Evolutionary conservation across 768 basidiomycete genomes (phyloP), one percentile per base, ranked within the genome.

Genomic region (Russula brevipes): DNA sequence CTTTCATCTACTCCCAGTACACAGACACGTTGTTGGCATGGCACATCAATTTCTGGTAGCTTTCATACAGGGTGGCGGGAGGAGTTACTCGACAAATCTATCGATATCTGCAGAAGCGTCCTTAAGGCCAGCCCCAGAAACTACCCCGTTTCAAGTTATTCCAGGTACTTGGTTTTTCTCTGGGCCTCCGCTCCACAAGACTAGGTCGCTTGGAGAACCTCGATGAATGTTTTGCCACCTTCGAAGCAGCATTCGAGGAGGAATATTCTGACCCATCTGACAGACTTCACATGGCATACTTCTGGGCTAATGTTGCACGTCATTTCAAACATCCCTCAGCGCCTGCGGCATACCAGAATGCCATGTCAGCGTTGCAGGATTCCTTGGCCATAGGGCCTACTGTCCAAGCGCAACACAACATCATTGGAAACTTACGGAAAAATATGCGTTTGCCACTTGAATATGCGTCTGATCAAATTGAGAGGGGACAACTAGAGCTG

Each of bases 71-170:
- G 36, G 58, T 24, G 59, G 42, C 35, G 33, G 17, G 42, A 38
- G 8, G 14, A 53, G 5, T 38, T 60, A 44, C 59, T 53, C 24
- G 51, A 60, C 30, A 45, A 38, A 19, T 45, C 59, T 4, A 60
- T 60, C 42, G 35, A 53, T n/a, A 36, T 60, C 7, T 53, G 59
- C 33, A 41, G 58, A n/a, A 36, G 24, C 36, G 42, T 38, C 44
- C 35, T 60, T 11, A 19, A 45, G 24, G 6, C 51, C 12, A 45
- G 9, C 30, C 58, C 49, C 42, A 41, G n/a, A 31, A 36, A 30
- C 16, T 11, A 11, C 54, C 36, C 5, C 52, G 30, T 6, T 45
- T 44, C 36, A 16, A 14, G 16, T 39, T 56, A 14, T 50, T 61
- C n/a, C 8, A 0, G 8, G 4, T 33, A 35, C 39, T 61, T 14